A percentile compares a stretch with the other conserved stretches of the same genome.
Evolutionary conservation across 768 basidiomycete species (phyloP).

Genomic region (Leucocoprinus leucothites): DNA sequence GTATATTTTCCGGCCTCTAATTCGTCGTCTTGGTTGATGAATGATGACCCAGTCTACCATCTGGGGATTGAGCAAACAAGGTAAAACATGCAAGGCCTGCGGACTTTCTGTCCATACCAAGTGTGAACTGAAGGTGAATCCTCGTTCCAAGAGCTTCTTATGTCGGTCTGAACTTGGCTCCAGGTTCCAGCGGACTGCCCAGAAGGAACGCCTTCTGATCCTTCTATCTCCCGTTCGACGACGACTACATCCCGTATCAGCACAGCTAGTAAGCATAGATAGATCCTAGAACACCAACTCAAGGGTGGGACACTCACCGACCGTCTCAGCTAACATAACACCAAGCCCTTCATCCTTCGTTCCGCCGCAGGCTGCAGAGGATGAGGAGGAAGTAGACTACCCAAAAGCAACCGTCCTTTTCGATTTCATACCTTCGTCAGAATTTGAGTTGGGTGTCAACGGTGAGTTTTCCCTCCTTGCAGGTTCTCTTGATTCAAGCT

Average conservation of each 20-base stretch:
- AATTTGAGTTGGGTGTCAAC: conserved; percentile 69
- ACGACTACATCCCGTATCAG: conserved; percentile 22
- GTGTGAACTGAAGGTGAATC: conserved; percentile 77
- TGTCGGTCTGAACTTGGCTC: not conserved
- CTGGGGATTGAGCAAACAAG: conserved; percentile 85
- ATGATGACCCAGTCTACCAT: conserved; percentile 59
- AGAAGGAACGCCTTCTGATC: conserved; percentile 33
- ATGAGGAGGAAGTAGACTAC: conserved; percentile 37
- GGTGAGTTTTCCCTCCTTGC: conserved; percentile 35
- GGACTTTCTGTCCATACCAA: conserved; percentile 79
- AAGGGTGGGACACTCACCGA: conserved; percentile 12
- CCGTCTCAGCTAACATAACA: conserved; percentile 19
- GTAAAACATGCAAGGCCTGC: conserved; percentile 79
- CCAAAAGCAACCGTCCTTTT: conserved; percentile 64
- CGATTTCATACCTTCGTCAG: conserved; percentile 71
- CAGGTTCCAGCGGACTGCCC: conserved; percentile 71
- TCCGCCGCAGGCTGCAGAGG: conserved; percentile 31
- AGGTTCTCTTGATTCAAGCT: not conserved
- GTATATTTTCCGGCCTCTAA: conserved; percentile 28
- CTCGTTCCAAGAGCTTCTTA: not conserved
- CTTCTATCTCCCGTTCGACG: conserved; percentile 13
- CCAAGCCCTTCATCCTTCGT: conserved; percentile 61
- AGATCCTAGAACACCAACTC: not conserved
- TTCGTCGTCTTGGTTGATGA: not conserved
- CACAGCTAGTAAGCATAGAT: conserved; percentile 21